Evolutionary conservation across 139 green algal genomes (phyloP).

Genomic region (Chlamydomonas sp.): DNA sequence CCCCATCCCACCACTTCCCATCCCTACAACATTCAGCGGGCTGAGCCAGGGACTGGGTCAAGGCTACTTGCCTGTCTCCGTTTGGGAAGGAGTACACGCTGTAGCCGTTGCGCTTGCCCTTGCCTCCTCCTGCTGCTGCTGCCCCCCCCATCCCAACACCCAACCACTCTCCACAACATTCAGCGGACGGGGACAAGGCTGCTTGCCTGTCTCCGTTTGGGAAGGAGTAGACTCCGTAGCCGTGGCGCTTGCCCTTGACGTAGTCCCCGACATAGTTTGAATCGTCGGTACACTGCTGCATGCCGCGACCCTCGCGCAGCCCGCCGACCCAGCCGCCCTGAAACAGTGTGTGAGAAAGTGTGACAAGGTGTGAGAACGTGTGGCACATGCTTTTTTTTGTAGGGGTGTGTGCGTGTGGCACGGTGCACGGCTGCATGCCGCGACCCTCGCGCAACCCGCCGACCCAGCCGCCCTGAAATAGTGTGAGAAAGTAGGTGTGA

Average conservation of each 20-base stretch:
- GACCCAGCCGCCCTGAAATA: constrained; percentile 51
- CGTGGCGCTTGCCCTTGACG: constrained; percentile 53
- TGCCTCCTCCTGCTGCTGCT: constrained; percentile 25
- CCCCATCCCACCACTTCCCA: no score
- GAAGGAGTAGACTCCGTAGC: constrained; percentile 58
- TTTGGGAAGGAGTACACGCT: constrained; percentile 63
- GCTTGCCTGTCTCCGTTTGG: constrained; percentile 57
- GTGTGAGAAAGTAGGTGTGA: no score
- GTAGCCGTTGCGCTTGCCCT: constrained; percentile 55
- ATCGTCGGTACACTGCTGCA: constrained; percentile 70
- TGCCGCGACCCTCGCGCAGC: constrained; percentile 47
- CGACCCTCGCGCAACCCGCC: constrained; percentile 46
- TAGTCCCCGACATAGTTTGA: constrained; percentile 65
- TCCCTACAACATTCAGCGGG: no score
- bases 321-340: constrained; percentile 52
- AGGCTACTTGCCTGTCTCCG: constrained; percentile 36
- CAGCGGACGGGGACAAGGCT: constrained; percentile 7
- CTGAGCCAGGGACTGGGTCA: constrained; percentile 1
- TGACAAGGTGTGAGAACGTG: no score
- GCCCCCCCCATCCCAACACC: no score
- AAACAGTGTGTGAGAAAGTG: no score
- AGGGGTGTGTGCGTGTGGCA: no score
- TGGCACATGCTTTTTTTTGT: no score
- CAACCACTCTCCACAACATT: no score
- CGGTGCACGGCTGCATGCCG: constrained; percentile 68